Conservation (phyloP, 2,329 filamentous ascomycete species). For the Alternaria panax region DNA sequence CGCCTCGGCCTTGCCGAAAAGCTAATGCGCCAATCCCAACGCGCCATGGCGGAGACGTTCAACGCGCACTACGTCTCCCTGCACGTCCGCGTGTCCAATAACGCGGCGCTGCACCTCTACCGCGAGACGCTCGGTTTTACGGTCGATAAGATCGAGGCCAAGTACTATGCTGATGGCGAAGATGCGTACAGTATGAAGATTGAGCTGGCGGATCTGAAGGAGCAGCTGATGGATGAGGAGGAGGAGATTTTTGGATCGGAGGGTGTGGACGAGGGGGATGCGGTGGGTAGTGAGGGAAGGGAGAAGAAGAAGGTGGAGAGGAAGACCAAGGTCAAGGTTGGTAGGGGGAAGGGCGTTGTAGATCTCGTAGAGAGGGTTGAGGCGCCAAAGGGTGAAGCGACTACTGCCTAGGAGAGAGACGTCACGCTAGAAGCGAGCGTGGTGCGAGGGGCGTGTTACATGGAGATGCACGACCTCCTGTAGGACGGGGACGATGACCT, state of each 20-base stretch:
- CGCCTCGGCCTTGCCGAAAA: conserved; percentile 93
- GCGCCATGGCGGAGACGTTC: conserved; percentile 96
- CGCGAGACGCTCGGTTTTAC: conserved; percentile 63
- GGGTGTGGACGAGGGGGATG: conserved; percentile 44
- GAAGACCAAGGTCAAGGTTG: conserved; percentile 78
- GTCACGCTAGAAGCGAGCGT: too few relatives aligned
- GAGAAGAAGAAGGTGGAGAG: conserved; percentile 25
- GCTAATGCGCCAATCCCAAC: conserved; percentile 94
- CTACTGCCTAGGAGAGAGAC: conserved; percentile 18
- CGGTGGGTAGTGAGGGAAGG: conserved; percentile 44
- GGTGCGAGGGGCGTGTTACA: too few relatives aligned
- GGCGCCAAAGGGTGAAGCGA: conserved; percentile 59
- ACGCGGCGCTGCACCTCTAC: conserved; percentile 89
- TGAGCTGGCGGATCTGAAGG: conserved; percentile 69
- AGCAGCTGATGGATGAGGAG: conserved; percentile 58
- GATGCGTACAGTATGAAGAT: conserved; percentile 95
- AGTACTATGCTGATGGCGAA: conserved; percentile 98
- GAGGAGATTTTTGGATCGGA: conserved; percentile 45
- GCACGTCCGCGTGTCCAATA: conserved; percentile 94
- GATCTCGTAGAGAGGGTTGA: conserved; percentile 70
- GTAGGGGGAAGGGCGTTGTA: conserved; percentile 78
- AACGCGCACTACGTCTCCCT: conserved; percentile 91
- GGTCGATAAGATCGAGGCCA: conserved; percentile 68
- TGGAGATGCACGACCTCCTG: too few relatives aligned
- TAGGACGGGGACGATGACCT: too few relatives aligned